phyloP scores from a whole-genome alignment of 176 grass and related monocot species.

The Rhynchospora pubera region DNA sequence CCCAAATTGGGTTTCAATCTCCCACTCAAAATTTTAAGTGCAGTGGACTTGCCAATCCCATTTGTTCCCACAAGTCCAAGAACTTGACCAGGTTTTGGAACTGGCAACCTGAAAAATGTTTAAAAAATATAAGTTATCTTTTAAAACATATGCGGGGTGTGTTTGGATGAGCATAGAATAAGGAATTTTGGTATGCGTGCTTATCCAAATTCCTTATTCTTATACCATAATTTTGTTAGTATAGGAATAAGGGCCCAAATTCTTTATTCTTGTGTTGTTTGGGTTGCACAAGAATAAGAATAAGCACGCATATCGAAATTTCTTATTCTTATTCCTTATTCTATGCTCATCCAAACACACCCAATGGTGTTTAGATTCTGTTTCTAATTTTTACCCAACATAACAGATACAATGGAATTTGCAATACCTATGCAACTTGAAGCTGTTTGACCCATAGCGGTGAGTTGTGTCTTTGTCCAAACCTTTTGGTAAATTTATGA shows the following conservation, averaged over 20 bases:
- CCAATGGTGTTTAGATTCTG: background rate
- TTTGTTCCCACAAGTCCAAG: slow-evolving; percentile 87
- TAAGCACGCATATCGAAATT: no score
- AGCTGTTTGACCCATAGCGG: slow-evolving; percentile 85
- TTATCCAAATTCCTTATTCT: no score
- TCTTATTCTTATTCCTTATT: no score
- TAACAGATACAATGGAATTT: background rate
- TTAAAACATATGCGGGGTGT: background rate
- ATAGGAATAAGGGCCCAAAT: no score
- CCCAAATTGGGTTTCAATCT: slow-evolving; percentile 97
- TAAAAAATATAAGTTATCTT: slow-evolving; percentile 6
- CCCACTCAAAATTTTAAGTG: slow-evolving; percentile 82
- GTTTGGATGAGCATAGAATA: no score
- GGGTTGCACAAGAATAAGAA: no score
- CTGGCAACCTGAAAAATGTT: slow-evolving; percentile 47
- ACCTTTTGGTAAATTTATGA: slow-evolving; percentile 90
- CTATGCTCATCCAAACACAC: no score
- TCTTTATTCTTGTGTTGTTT: no score
- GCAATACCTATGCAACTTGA: slow-evolving; percentile 83
- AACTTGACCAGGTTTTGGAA: slow-evolving; percentile 91
- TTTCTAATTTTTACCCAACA: background rate
- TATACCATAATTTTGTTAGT: no score
- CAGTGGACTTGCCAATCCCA: slow-evolving; percentile 90
- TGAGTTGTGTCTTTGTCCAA: slow-evolving; percentile 91
- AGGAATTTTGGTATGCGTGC: no score